A percentile compares a stretch with the other conserved stretches of the same genome.
Conservation (phyloP, 495 filamentous ascomycete species). For the Aspergillus baeticus region DNA sequence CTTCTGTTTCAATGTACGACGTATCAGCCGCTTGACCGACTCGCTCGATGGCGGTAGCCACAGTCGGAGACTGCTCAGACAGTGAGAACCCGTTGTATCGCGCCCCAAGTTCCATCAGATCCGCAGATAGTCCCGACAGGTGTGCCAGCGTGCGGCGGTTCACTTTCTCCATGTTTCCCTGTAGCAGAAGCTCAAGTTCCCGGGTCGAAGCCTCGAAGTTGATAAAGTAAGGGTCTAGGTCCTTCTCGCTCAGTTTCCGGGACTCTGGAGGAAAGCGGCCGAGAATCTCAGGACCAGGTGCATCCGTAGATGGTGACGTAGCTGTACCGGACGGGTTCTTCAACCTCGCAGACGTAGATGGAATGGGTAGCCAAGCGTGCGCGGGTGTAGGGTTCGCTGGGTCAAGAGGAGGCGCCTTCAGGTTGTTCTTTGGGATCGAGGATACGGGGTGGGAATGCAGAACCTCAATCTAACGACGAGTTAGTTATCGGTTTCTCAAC, state of each 20-base stretch:
- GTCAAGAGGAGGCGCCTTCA: conserved; percentile 91
- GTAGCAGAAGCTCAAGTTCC: conserved; percentile 81
- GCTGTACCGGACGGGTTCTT: conserved; percentile 54
- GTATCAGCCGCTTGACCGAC: conserved; percentile 93
- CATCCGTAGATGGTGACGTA: conserved; percentile 54
- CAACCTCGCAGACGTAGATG: conserved; percentile 80
- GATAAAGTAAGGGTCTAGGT: conserved; percentile 93
- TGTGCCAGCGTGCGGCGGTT: conserved; percentile 88
- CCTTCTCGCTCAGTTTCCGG: conserved; percentile 75
- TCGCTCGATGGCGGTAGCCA: conserved; percentile 92
- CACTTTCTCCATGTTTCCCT: conserved; percentile 92
- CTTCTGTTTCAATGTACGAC: conserved; percentile 93
- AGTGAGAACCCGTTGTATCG: conserved; percentile 96
- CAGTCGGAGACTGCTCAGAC: conserved; percentile 80
- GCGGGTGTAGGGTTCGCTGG: conserved; percentile 87
- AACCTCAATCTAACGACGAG: conserved; percentile 73
- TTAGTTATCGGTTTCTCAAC: conserved; percentile 26
- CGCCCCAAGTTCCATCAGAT: conserved; percentile 88
- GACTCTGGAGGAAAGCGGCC: conserved; percentile 81
- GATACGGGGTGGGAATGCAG: conserved; percentile 84
- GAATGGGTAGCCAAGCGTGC: conserved; percentile 84
- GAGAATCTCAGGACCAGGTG: conserved; percentile 64
- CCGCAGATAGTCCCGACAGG: conserved; percentile 74
- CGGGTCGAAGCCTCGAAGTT: conserved; percentile 85
- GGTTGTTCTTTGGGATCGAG: conserved; percentile 86